Conservation (phyloP, 352 stramenopile genomes). For the Saprolegnia diclina region DNA sequence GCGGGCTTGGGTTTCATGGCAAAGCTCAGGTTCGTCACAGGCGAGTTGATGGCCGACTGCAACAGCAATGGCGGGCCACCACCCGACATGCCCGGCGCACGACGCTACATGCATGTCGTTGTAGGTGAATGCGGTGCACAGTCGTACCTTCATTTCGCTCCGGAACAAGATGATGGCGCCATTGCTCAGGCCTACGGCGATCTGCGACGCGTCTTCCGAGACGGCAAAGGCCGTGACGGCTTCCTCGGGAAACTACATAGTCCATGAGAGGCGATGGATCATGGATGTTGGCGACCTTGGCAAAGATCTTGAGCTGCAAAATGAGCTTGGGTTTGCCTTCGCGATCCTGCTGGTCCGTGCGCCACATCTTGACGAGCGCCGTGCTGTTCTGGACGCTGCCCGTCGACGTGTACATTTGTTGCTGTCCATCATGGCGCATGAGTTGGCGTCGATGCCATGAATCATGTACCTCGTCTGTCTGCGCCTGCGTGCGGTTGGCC, state of each 20-base stretch:
- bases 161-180: slow-evolving; percentile 78
- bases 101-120: not conserved
- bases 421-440: not conserved
- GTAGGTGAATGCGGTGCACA: not conserved
- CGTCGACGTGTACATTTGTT: slow-evolving; percentile 60
- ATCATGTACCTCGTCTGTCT: slow-evolving; percentile 43
- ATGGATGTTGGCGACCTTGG: slow-evolving; percentile 47
- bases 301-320: slow-evolving; percentile 79
- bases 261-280: not conserved
- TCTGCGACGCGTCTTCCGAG: slow-evolving; percentile 76
- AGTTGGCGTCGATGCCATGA: not conserved
- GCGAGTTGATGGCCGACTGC: slow-evolving; percentile 71
- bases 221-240: slow-evolving; percentile 81
- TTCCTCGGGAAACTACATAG: slow-evolving; percentile 63
- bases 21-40: slow-evolving; percentile 71
- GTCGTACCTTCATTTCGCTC: slow-evolving; percentile 47
- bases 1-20: slow-evolving; percentile 64
- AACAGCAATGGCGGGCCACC: slow-evolving; percentile 64
- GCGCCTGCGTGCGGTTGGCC: slow-evolving; percentile 48
- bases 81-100: slow-evolving; percentile 40
- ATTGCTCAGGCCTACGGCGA: slow-evolving; percentile 75
- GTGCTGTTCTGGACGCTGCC: slow-evolving; percentile 52
- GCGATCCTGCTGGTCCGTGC: slow-evolving; percentile 83
- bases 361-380: slow-evolving; percentile 77
- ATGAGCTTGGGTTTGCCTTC: slow-evolving; percentile 81